Evolutionary conservation across 495 filamentous ascomycete genomes (phyloP), one percentile per base, ranked within the genome.

Genomic region (Eremomyces bilateralis): DNA sequence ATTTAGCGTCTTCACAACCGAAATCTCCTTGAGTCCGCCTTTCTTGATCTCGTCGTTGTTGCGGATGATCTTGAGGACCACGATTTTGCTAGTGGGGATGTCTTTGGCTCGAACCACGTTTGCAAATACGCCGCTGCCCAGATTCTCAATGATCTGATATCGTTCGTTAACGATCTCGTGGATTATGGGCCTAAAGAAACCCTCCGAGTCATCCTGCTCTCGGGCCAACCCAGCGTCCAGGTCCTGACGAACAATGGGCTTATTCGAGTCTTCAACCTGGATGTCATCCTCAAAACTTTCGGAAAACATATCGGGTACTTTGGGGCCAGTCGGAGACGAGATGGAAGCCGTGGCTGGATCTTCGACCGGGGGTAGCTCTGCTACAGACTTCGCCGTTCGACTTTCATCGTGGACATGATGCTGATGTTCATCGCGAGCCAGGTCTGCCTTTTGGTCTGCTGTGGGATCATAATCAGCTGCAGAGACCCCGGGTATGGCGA

Each of bases 401-500:
- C n/a, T n/a, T n/a, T n/a, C n/a, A n/a, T n/a, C n/a, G n/a, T n/a
- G n/a, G n/a, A n/a, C n/a, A n/a, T 61, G 56, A 37, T 70, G 63
- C 34, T 71, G 65, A 33, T 66, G 59, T 44, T 72, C 71, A 42
- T 81, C 69, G 35, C 79, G 69, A 33, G 72, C 59, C 42, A 71
- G 65, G 47, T 95, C 85, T 53, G 92, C 80, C 53, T 72, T 69
- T 79, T 91, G 90, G 51, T 97, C 88, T 45, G 69, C 57, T 3
- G 78, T 92, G 0, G 88, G 90, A 50, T 94, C 83, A 56, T 97
- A 94, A 47, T 94, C 81, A 44, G 88, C 88, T 33, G 88, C 88
- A 24, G 85, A 94, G 28, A 78, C 80, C 12, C 78, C 81, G n/a
- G n/a, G n/a, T n/a, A n/a, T n/a, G n/a, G n/a, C n/a, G n/a, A n/a